These are phyloP conservation scores for Nidularia pulvinata DNA, from an alignment of 768 basidiomycete genomes.

Conservation along the genomic window DNA sequence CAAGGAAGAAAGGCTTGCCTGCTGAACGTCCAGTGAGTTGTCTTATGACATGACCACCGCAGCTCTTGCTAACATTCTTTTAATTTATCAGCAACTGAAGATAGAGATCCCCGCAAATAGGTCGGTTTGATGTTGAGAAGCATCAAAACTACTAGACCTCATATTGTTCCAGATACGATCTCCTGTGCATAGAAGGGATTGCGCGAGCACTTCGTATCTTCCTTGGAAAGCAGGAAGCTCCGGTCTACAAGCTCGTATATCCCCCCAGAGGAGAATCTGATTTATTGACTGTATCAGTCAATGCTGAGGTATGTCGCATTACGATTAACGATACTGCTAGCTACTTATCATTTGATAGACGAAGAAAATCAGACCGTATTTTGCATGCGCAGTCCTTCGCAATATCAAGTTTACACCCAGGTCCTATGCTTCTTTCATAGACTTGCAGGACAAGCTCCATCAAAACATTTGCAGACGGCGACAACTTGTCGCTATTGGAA, in stretches of 20 bases:
- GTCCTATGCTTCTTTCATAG: conserved; percentile 97
- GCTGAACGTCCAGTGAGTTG: conserved; percentile 75
- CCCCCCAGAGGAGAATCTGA: conserved; percentile 67
- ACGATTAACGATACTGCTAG: no score
- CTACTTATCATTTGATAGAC: conserved; percentile 43
- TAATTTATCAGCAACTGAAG: conserved; percentile 79
- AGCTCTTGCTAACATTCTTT: conserved; percentile 2
- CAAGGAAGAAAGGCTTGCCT: conserved; percentile 81
- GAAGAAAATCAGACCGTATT: conserved; percentile 82
- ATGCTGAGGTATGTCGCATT: conserved; percentile 61
- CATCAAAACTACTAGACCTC: conserved; percentile 6
- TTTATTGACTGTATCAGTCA: conserved; percentile 67
- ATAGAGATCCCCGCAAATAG: conserved; percentile 99
- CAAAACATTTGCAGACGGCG: conserved; percentile 92
- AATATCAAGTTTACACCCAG: conserved; percentile 86
- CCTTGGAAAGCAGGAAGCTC: conserved; percentile 66
- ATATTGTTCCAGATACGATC: conserved; percentile 74
- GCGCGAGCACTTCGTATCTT: conserved; percentile 84
- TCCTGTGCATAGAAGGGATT: conserved; percentile 97
- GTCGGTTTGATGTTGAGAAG: conserved; percentile 26
- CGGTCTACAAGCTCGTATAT: conserved; percentile 72
- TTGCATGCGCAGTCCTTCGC: conserved; percentile 89
- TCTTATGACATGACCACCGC: not conserved
- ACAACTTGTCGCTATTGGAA: conserved; percentile 94
- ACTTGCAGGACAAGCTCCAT: conserved; percentile 98